These are phyloP conservation scores for Selaginella moellendorffii DNA, from an alignment of 75 land plant genomes.

Conservation along the genomic window DNA sequence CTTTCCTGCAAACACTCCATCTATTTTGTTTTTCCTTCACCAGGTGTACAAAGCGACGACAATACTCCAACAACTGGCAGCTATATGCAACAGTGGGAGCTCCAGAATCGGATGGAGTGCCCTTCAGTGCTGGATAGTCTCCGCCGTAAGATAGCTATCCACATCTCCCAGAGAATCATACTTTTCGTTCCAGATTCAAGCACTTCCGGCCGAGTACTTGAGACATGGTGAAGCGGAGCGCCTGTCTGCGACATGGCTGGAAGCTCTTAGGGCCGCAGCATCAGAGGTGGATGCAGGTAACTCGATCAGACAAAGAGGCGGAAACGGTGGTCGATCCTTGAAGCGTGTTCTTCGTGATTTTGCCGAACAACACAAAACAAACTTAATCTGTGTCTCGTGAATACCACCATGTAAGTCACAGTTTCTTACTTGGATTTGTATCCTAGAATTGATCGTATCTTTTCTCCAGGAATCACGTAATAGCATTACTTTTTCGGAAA, in stretches of 20 bases:
- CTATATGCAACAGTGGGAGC: slow-evolving; percentile 54
- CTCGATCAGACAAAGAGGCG: slow-evolving; percentile 28
- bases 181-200: slow-evolving; percentile 44
- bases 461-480: too few relatives aligned
- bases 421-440: too few relatives aligned
- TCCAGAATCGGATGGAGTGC: slow-evolving; percentile 43
- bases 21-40: slow-evolving; percentile 1
- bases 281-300: slow-evolving; percentile 21
- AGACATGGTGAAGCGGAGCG: slow-evolving; percentile 73
- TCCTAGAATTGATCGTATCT: too few relatives aligned
- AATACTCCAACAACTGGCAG: slow-evolving; percentile 75
- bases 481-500: too few relatives aligned
- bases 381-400: not conserved
- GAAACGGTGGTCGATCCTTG: slow-evolving; percentile 66
- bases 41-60: slow-evolving; percentile 85
- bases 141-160: slow-evolving; percentile 32
- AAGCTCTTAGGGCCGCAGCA: slow-evolving; percentile 63
- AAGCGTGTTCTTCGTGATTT: slow-evolving; percentile 80
- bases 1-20: too few relatives aligned
- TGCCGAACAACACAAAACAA: slow-evolving; percentile 54
- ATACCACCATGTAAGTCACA: too few relatives aligned
- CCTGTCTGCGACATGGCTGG: slow-evolving; percentile 59
- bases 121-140: slow-evolving; percentile 59
- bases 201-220: slow-evolving; percentile 71
- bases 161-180: not conserved